A percentile compares a stretch with the other conserved stretches of the same genome.
phyloP scores from a whole-genome alignment of 2,329 filamentous ascomycete species.

The Cytospora paraplurivora region DNA sequence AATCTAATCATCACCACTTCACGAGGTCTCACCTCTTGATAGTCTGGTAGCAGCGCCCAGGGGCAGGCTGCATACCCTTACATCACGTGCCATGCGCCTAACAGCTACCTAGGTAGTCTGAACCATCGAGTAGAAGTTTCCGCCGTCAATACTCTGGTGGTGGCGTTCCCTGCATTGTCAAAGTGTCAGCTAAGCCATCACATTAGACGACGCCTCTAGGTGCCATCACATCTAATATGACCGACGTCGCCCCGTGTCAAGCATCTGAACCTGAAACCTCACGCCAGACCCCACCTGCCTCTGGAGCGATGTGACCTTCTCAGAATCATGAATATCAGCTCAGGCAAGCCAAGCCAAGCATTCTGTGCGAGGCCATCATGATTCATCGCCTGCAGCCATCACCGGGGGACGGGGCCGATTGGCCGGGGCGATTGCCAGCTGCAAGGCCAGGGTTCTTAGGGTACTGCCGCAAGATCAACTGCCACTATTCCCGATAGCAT shows the following conservation, averaged over 20 bases:
- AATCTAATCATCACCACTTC: too few relatives aligned
- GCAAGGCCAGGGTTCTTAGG: neutral
- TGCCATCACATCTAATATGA: neutral
- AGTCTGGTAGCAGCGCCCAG: neutral
- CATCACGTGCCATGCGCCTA: neutral
- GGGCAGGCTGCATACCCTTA: neutral
- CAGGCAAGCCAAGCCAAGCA: conserved; percentile 10
- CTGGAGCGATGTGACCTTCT: conserved; percentile 14
- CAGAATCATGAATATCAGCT: conserved; percentile 5
- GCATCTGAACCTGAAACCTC: conserved; percentile 2
- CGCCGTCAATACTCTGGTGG: neutral
- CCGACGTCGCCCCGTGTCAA: conserved; percentile 20
- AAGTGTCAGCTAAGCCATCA: conserved; percentile 3
- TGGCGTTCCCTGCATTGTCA: neutral
- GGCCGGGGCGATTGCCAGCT: neutral
- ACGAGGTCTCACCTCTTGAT: neutral
- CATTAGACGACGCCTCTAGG: neutral
- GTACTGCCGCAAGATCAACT: neutral
- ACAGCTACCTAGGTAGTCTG: too few relatives aligned
- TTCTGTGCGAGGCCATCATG: conserved; percentile 10
- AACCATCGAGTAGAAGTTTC: neutral
- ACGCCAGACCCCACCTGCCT: conserved; percentile 7
- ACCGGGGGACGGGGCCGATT: neutral
- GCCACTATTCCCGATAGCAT: neutral
- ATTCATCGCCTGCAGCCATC: conserved; percentile 2